phyloP scores from a whole-genome alignment of 2,329 filamentous ascomycete species.

The Hirsutella rhossiliensis region DNA sequence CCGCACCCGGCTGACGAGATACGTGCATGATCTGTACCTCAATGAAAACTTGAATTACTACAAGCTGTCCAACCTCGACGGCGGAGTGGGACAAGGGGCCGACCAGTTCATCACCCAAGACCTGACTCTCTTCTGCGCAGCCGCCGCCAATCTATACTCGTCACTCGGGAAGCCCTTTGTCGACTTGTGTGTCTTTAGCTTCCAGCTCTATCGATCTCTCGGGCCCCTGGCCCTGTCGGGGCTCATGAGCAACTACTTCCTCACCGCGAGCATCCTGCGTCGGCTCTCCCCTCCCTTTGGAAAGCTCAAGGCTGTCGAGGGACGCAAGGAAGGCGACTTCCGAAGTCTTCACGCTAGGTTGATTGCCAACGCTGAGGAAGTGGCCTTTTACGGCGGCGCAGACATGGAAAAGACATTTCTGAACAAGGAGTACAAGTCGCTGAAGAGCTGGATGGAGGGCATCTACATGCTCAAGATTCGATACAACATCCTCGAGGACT shows the following conservation, averaged over 20 bases:
- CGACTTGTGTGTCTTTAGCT: slow-evolving; percentile 97
- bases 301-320: slow-evolving; percentile 92
- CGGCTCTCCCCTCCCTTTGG: slow-evolving; percentile 89
- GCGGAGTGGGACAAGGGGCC: slow-evolving; percentile 79
- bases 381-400: slow-evolving; percentile 93
- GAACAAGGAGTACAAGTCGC: slow-evolving; percentile 80
- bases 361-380: slow-evolving; percentile 93
- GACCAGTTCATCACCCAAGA: slow-evolving; percentile 98
- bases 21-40: slow-evolving; percentile 94
- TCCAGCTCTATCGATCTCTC: slow-evolving; percentile 84
- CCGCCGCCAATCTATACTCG: slow-evolving; percentile 86
- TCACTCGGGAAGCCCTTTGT: slow-evolving; percentile 95
- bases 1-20: slow-evolving; percentile 83
- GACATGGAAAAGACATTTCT: slow-evolving; percentile 91
- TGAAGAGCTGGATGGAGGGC: slow-evolving; percentile 95
- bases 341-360: slow-evolving; percentile 79
- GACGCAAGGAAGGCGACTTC: slow-evolving; percentile 90
- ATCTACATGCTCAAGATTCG: slow-evolving; percentile 97
- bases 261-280: slow-evolving; percentile 82
- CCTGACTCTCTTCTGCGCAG: slow-evolving; percentile 85
- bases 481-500: slow-evolving; percentile 98
- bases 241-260: slow-evolving; percentile 83
- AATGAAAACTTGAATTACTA: slow-evolving; percentile 95
- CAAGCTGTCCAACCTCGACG: slow-evolving; percentile 85
- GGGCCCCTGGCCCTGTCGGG: slow-evolving; percentile 80